A percentile compares a stretch with the other conserved stretches of the same genome.
Evolutionary conservation across 352 stramenopile genomes (phyloP).

Genomic region (Pythium guiyangense): DNA sequence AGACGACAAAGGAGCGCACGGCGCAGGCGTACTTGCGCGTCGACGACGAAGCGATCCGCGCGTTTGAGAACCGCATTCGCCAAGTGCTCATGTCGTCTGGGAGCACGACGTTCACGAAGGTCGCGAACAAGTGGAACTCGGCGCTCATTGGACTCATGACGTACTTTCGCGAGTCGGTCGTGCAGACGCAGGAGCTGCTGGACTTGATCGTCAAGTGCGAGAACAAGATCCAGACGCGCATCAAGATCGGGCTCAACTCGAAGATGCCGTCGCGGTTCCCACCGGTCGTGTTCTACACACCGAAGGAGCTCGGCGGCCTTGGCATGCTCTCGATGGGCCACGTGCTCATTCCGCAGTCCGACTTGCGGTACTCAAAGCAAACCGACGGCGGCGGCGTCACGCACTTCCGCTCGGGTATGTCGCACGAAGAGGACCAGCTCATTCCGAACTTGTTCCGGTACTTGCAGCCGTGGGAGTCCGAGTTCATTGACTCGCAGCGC

Average conservation of each 20-base stretch:
- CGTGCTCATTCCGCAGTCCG: slow-evolving; percentile 98
- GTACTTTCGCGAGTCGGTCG: slow-evolving; percentile 98
- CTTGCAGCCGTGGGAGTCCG: slow-evolving; percentile 97
- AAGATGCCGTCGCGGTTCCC: slow-evolving; percentile 99
- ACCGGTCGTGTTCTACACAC: slow-evolving; percentile 99
- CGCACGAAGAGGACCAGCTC: slow-evolving; percentile 97
- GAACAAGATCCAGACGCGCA: slow-evolving; percentile 99
- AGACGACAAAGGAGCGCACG: slow-evolving; percentile 99
- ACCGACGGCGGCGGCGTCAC: slow-evolving; percentile 97
- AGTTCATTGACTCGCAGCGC: slow-evolving; percentile 99
- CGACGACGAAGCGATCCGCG: slow-evolving; percentile 93
- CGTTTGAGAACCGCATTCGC: slow-evolving; percentile 99
- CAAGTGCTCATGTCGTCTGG: slow-evolving; percentile 99
- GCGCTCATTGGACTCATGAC: slow-evolving; percentile 97
- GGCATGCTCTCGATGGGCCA: slow-evolving; percentile 99
- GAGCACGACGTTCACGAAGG: slow-evolving; percentile 99
- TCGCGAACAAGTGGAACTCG: slow-evolving; percentile 99
- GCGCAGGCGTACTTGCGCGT: slow-evolving; percentile 97
- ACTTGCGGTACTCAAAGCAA: slow-evolving; percentile 99
- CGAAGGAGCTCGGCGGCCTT: slow-evolving; percentile 98
- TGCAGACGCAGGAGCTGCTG: slow-evolving; percentile 99
- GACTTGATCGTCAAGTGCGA: slow-evolving; percentile 99
- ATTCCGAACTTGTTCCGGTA: slow-evolving; percentile 99
- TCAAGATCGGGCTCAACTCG: slow-evolving; percentile 99
- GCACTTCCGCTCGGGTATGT: slow-evolving; percentile 98